These are phyloP conservation scores for Alopecurus myosuroides DNA, from an alignment of 176 grass and related monocot species.

Conservation along the genomic window DNA sequence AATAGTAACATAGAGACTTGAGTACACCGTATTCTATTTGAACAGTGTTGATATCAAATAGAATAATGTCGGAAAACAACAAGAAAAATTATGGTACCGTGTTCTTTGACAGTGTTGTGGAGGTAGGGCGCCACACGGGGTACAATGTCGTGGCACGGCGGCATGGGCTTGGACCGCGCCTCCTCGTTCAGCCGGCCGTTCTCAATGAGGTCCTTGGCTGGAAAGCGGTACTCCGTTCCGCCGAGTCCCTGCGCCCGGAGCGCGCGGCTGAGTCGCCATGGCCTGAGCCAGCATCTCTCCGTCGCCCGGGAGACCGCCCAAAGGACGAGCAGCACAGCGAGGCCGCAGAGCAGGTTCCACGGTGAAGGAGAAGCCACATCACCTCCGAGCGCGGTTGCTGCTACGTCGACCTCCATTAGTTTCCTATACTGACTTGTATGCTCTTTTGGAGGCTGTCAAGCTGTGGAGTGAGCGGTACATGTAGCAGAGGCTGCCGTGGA, in stretches of 20 bases:
- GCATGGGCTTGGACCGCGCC: slow-evolving; percentile 54
- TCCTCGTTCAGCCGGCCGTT: slow-evolving; percentile 36
- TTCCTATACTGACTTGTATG: background rate
- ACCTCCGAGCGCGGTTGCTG: background rate
- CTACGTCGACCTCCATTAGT: background rate
- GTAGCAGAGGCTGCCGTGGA: background rate
- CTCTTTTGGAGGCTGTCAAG: background rate
- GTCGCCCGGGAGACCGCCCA: background rate
- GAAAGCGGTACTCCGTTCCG: slow-evolving; percentile 43
- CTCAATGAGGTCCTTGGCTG: slow-evolving; percentile 48
- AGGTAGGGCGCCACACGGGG: slow-evolving; percentile 38
- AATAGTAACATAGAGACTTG: background rate
- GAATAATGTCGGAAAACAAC: background rate
- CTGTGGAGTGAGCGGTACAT: background rate
- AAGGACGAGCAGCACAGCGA: slow-evolving; percentile 9
- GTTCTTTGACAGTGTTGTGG: slow-evolving; percentile 14
- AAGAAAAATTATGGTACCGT: slow-evolving; percentile 20
- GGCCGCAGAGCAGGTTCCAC: slow-evolving; percentile 8
- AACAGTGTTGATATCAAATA: no score
- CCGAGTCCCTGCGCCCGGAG: slow-evolving; percentile 63
- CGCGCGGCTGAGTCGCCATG: slow-evolving; percentile 29
- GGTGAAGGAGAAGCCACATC: background rate
- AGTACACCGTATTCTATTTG: background rate
- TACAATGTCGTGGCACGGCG: slow-evolving; percentile 42
- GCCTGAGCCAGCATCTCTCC: slow-evolving; percentile 42